Base-by-base conservation (phyloP, 768 basidiomycete species). In the Phlegmacium glaucopus region DNA sequence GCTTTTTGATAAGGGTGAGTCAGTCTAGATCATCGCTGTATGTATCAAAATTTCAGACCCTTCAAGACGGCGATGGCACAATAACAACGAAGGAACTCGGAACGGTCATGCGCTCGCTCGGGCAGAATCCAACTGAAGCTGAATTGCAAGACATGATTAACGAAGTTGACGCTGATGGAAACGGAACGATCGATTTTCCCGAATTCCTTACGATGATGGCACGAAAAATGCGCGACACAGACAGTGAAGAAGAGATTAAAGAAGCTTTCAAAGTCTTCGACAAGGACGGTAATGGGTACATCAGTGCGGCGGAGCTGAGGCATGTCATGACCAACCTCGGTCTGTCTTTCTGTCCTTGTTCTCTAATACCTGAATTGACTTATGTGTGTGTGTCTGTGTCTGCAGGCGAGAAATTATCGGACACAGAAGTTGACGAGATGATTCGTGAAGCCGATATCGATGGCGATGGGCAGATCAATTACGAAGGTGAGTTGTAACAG, bases 241-340 rank as follows among this genome's bases (percentile, higher is more conserved):
- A 94, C 63, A 80, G 44, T n/a, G 92, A 96, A 69, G 93, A 94
- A 67, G 94, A 96, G 72, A 89, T 98, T 68, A 84, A 82, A 65
- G 90, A 94, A 75, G 95, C 95, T 18, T 98, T 98, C 82, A 89
- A 88, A 69, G 91, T 93, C 45, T 96, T 96, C 60, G 94, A 97
- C 70, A 94, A 91, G 80, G 91, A 97, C 61, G 89, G 89, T 10
- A 94, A 92, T 59, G 94, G 94, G 13, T 88, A 76, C 61, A 96
- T 97, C 69, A 85, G 78, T 29, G 82, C 88, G 4, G 83, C 83
- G 2, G 94, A 97, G 74, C 68, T 96, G 65, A 78, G 85, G 62
- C 85, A 88, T 58, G 91, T 96, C 58, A 95, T 97, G 94, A 87
- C 79, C 53, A 91, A 83, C 64, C 77, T 96, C 48, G 88, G 91